Conservation (phyloP, 106 monocot species). For the Dendrobium chrysotoxum region DNA sequence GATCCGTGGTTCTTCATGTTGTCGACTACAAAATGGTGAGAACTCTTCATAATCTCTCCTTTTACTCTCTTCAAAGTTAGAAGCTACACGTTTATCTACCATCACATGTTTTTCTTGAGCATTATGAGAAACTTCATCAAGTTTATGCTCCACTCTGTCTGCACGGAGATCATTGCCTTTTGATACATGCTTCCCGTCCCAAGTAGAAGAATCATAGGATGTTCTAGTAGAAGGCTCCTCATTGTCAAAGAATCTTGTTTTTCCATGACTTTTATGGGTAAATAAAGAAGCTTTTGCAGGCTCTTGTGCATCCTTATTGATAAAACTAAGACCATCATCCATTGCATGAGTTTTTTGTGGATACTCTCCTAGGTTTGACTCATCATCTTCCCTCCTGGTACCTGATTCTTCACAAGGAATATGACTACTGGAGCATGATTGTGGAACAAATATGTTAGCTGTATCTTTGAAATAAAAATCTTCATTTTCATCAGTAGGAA, state of each 20-base stretch:
- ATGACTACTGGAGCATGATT: slow-evolving; percentile 6
- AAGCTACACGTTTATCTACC: neutral
- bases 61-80: slow-evolving; percentile 6
- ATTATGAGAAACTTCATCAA: neutral
- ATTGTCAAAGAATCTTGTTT: neutral
- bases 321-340: slow-evolving; percentile 11
- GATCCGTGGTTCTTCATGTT: neutral
- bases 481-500: slow-evolving; percentile 4
- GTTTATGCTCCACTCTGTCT: slow-evolving; percentile 14
- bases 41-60: neutral
- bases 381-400: slow-evolving; percentile 3
- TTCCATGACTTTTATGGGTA: neutral
- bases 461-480: neutral
- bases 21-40: slow-evolving; percentile 1
- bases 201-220: neutral
- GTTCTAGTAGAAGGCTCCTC: slow-evolving; percentile 5
- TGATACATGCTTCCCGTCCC: neutral
- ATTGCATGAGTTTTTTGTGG: slow-evolving; percentile 7
- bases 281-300: neutral
- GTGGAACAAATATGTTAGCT: neutral
- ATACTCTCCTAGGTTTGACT: slow-evolving; percentile 12
- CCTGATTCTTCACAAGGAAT: slow-evolving; percentile 14
- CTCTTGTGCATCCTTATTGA: slow-evolving; percentile 11
- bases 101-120: neutral
- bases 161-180: neutral